These are phyloP conservation scores for Penstemon davidsonii DNA, from an alignment of 257 asterid species.

Conservation along the genomic window DNA sequence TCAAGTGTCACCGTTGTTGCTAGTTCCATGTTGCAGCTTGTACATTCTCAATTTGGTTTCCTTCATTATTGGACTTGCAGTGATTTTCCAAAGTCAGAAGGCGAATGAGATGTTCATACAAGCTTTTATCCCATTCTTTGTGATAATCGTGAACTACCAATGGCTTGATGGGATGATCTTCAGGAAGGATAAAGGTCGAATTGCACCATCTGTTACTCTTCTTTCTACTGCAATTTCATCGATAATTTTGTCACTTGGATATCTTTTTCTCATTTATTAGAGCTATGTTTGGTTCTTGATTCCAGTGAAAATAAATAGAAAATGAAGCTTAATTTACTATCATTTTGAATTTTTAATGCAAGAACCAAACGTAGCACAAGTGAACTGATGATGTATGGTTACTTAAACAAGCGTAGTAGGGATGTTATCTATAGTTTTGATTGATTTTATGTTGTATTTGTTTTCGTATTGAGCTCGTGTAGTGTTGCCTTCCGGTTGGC, in stretches of 20 bases:
- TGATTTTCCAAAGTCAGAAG: slow-evolving; percentile 20
- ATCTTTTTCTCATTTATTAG: slow-evolving; percentile 25
- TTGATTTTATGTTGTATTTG: too few relatives aligned
- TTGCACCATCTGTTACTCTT: slow-evolving; percentile 33
- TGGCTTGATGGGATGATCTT: slow-evolving; percentile 63
- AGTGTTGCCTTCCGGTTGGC: too few relatives aligned
- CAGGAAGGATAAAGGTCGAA: slow-evolving; percentile 51
- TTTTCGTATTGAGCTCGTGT: too few relatives aligned
- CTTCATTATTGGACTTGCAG: slow-evolving; percentile 37
- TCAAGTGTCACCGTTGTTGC: slow-evolving; percentile 41
- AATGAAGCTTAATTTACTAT: too few relatives aligned
- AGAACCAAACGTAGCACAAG: too few relatives aligned
- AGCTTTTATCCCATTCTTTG: slow-evolving; percentile 40
- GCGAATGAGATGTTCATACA: slow-evolving; percentile 41
- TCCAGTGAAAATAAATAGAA: too few relatives aligned
- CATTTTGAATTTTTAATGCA: too few relatives aligned
- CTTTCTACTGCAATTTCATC: slow-evolving; percentile 34
- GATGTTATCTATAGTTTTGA: too few relatives aligned
- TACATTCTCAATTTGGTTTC: slow-evolving; percentile 45
- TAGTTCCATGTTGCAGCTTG: slow-evolving; percentile 51
- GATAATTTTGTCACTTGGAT: slow-evolving; percentile 24
- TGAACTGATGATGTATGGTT: too few relatives aligned
- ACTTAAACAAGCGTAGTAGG: too few relatives aligned
- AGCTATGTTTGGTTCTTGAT: neutral
- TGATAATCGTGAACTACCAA: slow-evolving; percentile 47